Conservation (phyloP, 1,284 basidiomycete species). For the Exobasidium cylindrosporum region DNA sequence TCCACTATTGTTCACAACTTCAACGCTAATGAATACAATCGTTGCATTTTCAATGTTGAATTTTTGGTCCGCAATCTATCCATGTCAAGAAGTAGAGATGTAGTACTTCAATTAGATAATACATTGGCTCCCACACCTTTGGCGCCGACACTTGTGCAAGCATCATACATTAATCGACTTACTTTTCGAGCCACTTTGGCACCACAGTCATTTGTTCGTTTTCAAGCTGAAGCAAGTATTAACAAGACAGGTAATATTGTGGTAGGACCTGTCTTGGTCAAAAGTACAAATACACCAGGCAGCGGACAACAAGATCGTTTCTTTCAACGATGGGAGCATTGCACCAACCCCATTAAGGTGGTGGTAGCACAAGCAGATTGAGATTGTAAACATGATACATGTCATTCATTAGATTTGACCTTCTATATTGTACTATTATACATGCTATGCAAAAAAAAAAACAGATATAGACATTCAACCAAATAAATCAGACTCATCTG, state of each 20-base stretch:
- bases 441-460: no score
- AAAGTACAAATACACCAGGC: neutral
- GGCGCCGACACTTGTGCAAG: neutral
- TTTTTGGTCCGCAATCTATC: constrained; percentile 18
- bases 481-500: constrained; percentile 1
- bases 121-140: neutral
- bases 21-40: neutral
- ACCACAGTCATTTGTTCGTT: neutral
- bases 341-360: neutral
- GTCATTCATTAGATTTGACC: no score
- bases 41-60: neutral
- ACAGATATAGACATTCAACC: neutral
- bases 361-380: no score
- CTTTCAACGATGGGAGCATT: constrained; percentile 11
- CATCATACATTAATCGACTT: constrained; percentile 15
- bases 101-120: constrained; percentile 13
- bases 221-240: constrained; percentile 1
- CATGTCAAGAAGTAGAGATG: neutral
- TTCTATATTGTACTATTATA: neutral
- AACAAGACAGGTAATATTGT: neutral
- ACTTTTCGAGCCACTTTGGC: constrained; percentile 11
- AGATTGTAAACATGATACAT: no score
- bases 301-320: neutral
- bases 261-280: constrained; percentile 6
- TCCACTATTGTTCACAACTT: neutral